Evolutionary conservation across 306 rosid species (phyloP), one percentile per base, ranked within the genome.

Genomic region (Lablab purpureus): DNA sequence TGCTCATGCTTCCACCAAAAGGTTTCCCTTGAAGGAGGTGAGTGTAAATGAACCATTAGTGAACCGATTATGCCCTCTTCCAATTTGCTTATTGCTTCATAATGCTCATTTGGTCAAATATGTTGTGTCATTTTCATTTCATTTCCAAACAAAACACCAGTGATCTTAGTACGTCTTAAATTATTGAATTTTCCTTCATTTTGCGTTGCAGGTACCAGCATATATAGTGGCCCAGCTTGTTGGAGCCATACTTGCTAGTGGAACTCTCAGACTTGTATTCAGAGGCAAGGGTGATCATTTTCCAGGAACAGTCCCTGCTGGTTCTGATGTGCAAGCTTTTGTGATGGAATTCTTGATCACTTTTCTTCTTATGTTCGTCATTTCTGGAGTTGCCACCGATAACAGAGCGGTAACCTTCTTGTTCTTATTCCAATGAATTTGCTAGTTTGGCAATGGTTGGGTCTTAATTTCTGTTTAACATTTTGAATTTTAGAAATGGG

Each of bases 361-460:
- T 19, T 90, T 95, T 78, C 92, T 82, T 80, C 93, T 92, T 79
- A 88, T 91, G 97, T 89, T 92, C 23, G 81, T 91, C 28, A 66
- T 95, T 2, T 93, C 99, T 25, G 96, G 99, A 15, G 91, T 95
- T 3, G 85, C 97, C 23, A 90, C 98, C 0, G 98, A 95, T 51
- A 88, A 85, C 73, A 82, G 94, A 85, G 97, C 93, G 75, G 99
- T 94, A 76, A 75, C 52, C 14, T 17, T 28, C 21, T 17, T 40
- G 1, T 40, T 67, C 79, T 51, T 47, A 22, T 13, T 51, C 19
- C 22, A 37, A 19, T 32, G 6, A 15, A 13, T 30, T 2, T 34
- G 40, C 7, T 34, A 34, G n/a, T 0, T 32, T 12, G 13, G 46
- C 15, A 3, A 63, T 37, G 23, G 4, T 37, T 40, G 10, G 51